These are phyloP conservation scores for Decorospora gaudefroyi DNA, from an alignment of 2,329 filamentous ascomycete genomes.

Conservation along the genomic window DNA sequence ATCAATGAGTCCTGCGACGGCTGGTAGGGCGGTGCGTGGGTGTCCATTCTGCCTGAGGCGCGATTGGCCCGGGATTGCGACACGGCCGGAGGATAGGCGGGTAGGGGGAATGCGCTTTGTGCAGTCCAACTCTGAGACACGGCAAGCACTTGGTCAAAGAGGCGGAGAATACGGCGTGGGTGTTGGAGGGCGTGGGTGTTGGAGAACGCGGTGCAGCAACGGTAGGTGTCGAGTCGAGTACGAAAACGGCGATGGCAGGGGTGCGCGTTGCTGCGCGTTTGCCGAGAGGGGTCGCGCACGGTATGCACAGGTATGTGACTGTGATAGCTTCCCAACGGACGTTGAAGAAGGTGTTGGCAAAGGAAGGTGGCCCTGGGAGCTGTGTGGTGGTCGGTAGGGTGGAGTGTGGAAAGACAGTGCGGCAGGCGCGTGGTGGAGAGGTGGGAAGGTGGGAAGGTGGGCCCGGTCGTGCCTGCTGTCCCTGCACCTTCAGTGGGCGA, in stretches of 20 bases:
- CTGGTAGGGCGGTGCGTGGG: conserved; percentile 32
- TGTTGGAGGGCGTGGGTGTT: conserved; percentile 11
- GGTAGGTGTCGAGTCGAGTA: conserved; percentile 11
- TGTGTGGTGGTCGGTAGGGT: conserved; percentile 7
- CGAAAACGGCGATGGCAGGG: conserved; percentile 21
- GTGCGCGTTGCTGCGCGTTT: conserved; percentile 28
- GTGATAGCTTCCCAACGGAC: conserved; percentile 1
- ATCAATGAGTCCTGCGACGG: conserved; percentile 37
- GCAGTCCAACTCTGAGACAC: conserved; percentile 13
- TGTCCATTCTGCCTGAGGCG: conserved; percentile 38
- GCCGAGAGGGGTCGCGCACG: conserved; percentile 20
- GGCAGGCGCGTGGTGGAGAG: conserved; percentile 12
- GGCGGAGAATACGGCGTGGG: conserved; percentile 1
- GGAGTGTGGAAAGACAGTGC: conserved; percentile 11
- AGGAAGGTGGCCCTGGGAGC: conserved; percentile 4
- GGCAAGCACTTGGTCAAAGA: conserved; percentile 2
- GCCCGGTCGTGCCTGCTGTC: conserved; percentile 6
- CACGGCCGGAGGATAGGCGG: conserved; percentile 32
- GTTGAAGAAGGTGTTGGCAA: conserved; percentile 4
- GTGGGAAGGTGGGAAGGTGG: conserved; percentile 15
- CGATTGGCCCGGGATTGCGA: conserved; percentile 28
- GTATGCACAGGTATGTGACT: conserved; percentile 17
- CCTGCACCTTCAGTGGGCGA: conserved; percentile 4
- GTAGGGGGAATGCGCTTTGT: conserved; percentile 10
- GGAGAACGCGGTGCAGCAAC: conserved; percentile 8